These are phyloP conservation scores for Petunia hybrid DNA, from an alignment of 305 asterid species.

Conservation along the genomic window DNA sequence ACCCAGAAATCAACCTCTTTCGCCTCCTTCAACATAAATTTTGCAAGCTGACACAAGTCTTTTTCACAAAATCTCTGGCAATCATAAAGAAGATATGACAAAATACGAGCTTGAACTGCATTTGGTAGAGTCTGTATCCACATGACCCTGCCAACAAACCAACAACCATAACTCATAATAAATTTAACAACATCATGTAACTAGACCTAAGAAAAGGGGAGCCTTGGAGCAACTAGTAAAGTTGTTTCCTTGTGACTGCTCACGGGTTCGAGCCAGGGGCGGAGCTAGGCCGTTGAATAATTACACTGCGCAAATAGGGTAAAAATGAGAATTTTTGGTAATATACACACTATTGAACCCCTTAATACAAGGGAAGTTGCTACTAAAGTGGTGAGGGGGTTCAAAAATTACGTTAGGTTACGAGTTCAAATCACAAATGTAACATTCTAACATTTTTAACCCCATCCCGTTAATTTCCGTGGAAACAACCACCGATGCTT, in stretches of 20 bases:
- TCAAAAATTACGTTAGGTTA: too few species aligned
- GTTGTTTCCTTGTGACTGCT: not conserved
- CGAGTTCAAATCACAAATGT: too few species aligned
- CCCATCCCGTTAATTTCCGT: too few species aligned
- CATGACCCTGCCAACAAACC: conserved; percentile 51
- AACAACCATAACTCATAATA: not conserved
- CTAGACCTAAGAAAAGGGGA: not conserved
- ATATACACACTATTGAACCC: too few species aligned
- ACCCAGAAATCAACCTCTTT: conserved; percentile 72
- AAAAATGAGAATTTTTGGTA: too few species aligned
- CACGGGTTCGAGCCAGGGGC: too few species aligned
- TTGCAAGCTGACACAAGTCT: conserved; percentile 65
- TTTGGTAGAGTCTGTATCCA: conserved; percentile 70
- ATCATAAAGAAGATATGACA: conserved; percentile 67
- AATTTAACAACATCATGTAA: not conserved
- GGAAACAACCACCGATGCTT: too few species aligned
- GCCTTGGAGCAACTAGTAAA: not conserved
- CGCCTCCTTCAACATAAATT: conserved; percentile 49
- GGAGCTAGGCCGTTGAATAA: too few species aligned
- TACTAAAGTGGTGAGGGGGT: too few species aligned
- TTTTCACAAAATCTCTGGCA: conserved; percentile 51
- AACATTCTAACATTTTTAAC: too few species aligned
- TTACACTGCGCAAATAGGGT: too few species aligned
- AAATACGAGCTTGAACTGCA: conserved; percentile 68
- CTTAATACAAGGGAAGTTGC: too few species aligned